Base-by-base conservation (phyloP, 495 filamentous ascomycete genomes). In the Daldinia vernicosa region DNA sequence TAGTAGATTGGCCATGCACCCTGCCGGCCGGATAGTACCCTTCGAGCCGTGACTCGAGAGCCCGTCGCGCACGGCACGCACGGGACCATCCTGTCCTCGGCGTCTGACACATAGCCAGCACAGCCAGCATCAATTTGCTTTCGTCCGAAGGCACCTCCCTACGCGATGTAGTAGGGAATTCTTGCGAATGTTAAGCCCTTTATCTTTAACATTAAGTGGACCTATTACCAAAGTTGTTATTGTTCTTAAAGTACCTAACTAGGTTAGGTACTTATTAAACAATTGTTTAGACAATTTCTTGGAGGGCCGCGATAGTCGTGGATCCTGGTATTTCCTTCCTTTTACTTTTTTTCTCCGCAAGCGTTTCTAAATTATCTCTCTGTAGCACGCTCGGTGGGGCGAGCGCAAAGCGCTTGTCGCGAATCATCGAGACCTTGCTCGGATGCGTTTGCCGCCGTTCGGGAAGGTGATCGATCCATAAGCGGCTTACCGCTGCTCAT, bases 341-440 rank as follows among this genome's bases (percentile, higher is more conserved):
- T 11, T 45, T 40, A n/a, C 15, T 45, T 45, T 22, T 22, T 19
- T 24, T 22, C 43, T 47, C 43, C 43, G 43, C 19, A 24, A 60
- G 66, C 37, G 72, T 76, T 72, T 72, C 66, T 53, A 39, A 68
- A 51, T 40, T 33, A 61, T 15, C 47, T 71, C 45, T 32, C 33
- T 64, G 60, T 45, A 62, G 40, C 37, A 65, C 50, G 55, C 58
- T 67, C 40, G 51, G 58, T 70, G 69, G 70, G 62, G 59, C 64
- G 57, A 70, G 60, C 75, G 72, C 64, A 75, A 69, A 73, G 72
- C 72, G 75, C 75, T 73, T 76, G 68, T 67, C 73, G 67, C 70
- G 55, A 65, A 69, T 72, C 60, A 57, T 71, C 66, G 60, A 65
- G 70, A 47, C 39, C 63, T 66, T 61, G 70, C 47, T 68, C 60